Base-by-base conservation (phyloP, 208 protist species). In the Leishmania tarentolae region DNA sequence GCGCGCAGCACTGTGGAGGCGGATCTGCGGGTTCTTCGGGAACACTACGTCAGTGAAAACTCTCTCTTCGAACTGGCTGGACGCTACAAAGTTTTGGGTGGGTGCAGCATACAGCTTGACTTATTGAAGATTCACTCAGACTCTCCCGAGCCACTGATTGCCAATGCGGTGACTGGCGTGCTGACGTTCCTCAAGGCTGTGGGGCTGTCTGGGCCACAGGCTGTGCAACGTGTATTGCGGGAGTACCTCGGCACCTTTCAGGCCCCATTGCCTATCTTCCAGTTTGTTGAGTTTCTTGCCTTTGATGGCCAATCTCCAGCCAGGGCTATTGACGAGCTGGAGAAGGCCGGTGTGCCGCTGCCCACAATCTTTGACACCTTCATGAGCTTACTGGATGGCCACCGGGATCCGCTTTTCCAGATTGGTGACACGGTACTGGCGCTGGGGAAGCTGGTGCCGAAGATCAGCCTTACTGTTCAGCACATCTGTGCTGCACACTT, bases 81-180 rank as follows among this genome's bases (percentile, higher is more conserved):
- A 1, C 77, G 86, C 19, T 95, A 94, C 85, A 86, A 83, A 37
- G 83, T 73, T 40, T 77, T 95, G 5, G 94, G 94, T 72, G 94
- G 94, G 46, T 91, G 88, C 59, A 93, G 87, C 76, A 83, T 96
- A 8, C 88, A 97, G 89, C 80, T 97, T n/a, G 92, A 97, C 75
- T 73, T 97, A 28, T 81, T 97, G 40, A 94, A 94, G 84, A 90
- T 94, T 8, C 87, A 95, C 83, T 70, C 87, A 1, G 89, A 93
- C 71, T 79, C 89, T 1, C 82, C 88, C 1, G 86, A 88, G 76
- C 75, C 80, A 47, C 79, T 90, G 46, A 90, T 92, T 21, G 63
- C 85, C 17, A 84, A 86, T 44, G 88, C 88, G 17, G 65, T 94
- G 65, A 75, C 84, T 6, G 84, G 82, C 24, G 88, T 92, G 37